Conservation (phyloP, 129 eudicot species). For the Artemisia tridentata region DNA sequence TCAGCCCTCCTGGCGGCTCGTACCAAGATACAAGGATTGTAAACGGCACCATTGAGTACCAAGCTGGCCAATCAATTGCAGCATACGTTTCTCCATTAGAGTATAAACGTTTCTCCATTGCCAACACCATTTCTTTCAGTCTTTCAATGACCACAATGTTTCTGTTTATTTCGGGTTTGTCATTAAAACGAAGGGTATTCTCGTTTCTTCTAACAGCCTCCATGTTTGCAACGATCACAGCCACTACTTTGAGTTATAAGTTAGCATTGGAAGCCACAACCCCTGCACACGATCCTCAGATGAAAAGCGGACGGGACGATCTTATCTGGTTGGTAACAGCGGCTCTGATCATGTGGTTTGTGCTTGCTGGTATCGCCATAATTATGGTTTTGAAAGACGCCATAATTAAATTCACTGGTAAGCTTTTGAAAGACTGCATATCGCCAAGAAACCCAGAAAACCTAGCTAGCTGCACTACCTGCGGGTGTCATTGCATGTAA, state of each 20-base stretch:
- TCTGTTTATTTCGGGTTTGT: slow-evolving; percentile 41
- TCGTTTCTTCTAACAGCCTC: too few species aligned
- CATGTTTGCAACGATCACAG: neutral
- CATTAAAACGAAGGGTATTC: slow-evolving; percentile 16
- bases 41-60: slow-evolving; percentile 3
- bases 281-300: neutral
- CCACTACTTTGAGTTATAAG: slow-evolving; percentile 30
- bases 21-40: slow-evolving; percentile 10
- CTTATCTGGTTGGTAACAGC: slow-evolving; percentile 21
- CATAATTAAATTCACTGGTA: too few species aligned
- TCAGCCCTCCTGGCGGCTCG: slow-evolving; percentile 19
- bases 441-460: neutral
- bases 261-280: slow-evolving; percentile 29
- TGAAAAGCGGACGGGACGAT: neutral
- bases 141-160: slow-evolving; percentile 40
- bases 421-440: too few species aligned
- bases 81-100: slow-evolving; percentile 21
- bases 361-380: too few species aligned
- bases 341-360: slow-evolving; percentile 15
- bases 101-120: slow-evolving; percentile 17
- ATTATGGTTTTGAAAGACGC: too few species aligned
- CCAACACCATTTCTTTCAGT: slow-evolving; percentile 31
- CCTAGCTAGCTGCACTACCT: neutral
- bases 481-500: neutral
- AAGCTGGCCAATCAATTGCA: slow-evolving; percentile 31